Percentiles rank a stretch among this genome's conserved stretches.
Evolutionary conservation across 805 yeast genomes (phyloP).

Genomic region (Maudiozyma serrabonitensis): DNA sequence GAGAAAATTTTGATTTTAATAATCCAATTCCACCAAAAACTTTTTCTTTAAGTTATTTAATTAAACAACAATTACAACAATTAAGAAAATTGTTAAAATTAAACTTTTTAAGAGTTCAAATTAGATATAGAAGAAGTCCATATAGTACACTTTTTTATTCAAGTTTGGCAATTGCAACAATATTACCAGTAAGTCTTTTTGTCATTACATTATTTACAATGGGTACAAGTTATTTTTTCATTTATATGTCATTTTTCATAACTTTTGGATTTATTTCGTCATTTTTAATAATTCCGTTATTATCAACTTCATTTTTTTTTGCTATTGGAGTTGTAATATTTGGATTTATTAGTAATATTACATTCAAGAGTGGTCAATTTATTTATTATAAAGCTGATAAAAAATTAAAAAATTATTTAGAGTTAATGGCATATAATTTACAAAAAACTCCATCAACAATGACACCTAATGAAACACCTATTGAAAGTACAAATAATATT

Average conservation of each 20-base stretch:
- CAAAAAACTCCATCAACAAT: not conserved
- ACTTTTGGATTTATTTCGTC: slow-evolving; percentile 16
- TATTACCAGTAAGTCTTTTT: slow-evolving; percentile 7
- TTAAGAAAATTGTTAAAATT: slow-evolving; percentile 1
- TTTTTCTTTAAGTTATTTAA: not conserved
- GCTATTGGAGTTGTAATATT: slow-evolving; percentile 22
- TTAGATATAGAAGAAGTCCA: slow-evolving; percentile 14
- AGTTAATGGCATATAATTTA: slow-evolving; percentile 7
- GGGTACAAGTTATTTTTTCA: slow-evolving; percentile 14
- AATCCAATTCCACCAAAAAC: not conserved
- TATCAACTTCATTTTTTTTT: slow-evolving; percentile 20
- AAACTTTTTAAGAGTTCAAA: slow-evolving; percentile 2
- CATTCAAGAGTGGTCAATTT: slow-evolving; percentile 19
- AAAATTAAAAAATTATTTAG: slow-evolving; percentile 10
- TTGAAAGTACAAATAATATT: not conserved
- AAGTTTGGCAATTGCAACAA: slow-evolving; percentile 2
- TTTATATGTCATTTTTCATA: slow-evolving; percentile 18
- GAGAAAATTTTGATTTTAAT: not conserved
- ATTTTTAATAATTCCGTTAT: slow-evolving; percentile 21
- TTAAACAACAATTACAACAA: not conserved
- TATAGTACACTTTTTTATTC: slow-evolving; percentile 13
- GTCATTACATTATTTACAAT: slow-evolving; percentile 16
- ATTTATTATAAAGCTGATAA: slow-evolving; percentile 17
- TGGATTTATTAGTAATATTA: slow-evolving; percentile 23
- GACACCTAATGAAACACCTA: not conserved